Base-by-base conservation (phyloP, 2,329 filamentous ascomycete species). In the Pseudogymnoascus sp. region DNA sequence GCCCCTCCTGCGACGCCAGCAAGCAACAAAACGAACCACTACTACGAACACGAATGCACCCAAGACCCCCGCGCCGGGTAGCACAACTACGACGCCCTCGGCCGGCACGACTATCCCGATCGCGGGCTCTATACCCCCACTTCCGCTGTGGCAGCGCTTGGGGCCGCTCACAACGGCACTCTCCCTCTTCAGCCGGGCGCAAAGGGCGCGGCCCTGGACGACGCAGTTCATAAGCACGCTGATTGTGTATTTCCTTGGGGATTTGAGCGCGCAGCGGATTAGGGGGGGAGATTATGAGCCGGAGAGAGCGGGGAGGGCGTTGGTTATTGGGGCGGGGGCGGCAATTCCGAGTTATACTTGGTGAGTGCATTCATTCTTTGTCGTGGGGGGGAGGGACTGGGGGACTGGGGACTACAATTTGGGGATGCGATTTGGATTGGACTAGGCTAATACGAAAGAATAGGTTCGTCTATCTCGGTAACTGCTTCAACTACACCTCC, bases 261-360 rank as follows among this genome's bases (percentile, higher is more conserved):
- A 96, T 74, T 68, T 94, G 62, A 86, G 85, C 50, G 91, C 91
- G 53, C 92, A 96, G 76, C 5, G 28, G 21, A 60, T 60, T 8
- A 1, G 56, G 4, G 73, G 70, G 44, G 75, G 75, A 63, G 78
- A 80, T 3, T 92, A 94, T 72, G 87, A 91, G 72, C 82, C 85
- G 3, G 76, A 78, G 63, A 81, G 91, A 50, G 93, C 91, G 0
- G 72, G 83, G 63, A 81, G 92, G 61, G 87, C 90, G 63, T 75
- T 96, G 70, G 72, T 85, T 2, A 93, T 96, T 63, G 91, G 91
- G 3, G 85, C 83, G 1, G 77, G 88, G 59, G 84, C 83, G 10
- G 86, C 88, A 16, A 90, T 96, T 64, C 92, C 92, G 0, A 84
- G 83, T 53, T 96, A 92, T 73, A 84, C 84, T 69, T 96, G 92